Base-by-base conservation (phyloP, 441 rosid genomes). In the Adansonia rubrostipa region DNA sequence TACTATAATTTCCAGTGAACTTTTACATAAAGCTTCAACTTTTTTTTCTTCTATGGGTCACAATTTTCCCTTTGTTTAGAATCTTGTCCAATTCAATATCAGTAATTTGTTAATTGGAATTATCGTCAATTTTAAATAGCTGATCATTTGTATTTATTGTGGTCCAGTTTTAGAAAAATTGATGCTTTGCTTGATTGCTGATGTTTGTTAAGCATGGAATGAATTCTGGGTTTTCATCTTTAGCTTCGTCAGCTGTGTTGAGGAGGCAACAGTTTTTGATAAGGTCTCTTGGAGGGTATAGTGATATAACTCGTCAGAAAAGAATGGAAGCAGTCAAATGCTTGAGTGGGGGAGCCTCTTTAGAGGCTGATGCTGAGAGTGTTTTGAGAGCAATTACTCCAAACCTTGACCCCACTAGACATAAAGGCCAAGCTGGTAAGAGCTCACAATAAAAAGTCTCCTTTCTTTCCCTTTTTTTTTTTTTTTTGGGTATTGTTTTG, bases 341-440 rank as follows among this genome's bases (percentile, higher is more conserved):
- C 65, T 65, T 74, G 77, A 64, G 86, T 60, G 83, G 78, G 36
- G 57, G 22, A n/a, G 48, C 42, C 14, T 11, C 78, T 79, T 74
- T 84, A 1, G 98, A 93, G 80, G 95, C 91, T 72, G 96, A 96
- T 78, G 86, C 95, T 36, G 93, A 86, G 75, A 83, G 65, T 62
- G 78, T 93, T 67, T 78, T 93, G 80, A 87, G 95, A 82, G 82
- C 82, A 33, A 87, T 93, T 42, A 89, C 89, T 51, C 97, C 98
- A 9, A 48, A 75, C 56, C 92, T 95, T 19, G 91, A 88, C 76
- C 92, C 80, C 1, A 79, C 71, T 75, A 88, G 84, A 78, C 87
- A 93, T 79, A 95, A 95, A 86, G 98, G 99, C 89, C 99, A 95
- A 83, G 98, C 99, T 72, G 99, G 99, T 95, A 69, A 86, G 81